Conservation (phyloP, 108 stramenopile species). For the Cyclotella choctawhatcheeana region DNA sequence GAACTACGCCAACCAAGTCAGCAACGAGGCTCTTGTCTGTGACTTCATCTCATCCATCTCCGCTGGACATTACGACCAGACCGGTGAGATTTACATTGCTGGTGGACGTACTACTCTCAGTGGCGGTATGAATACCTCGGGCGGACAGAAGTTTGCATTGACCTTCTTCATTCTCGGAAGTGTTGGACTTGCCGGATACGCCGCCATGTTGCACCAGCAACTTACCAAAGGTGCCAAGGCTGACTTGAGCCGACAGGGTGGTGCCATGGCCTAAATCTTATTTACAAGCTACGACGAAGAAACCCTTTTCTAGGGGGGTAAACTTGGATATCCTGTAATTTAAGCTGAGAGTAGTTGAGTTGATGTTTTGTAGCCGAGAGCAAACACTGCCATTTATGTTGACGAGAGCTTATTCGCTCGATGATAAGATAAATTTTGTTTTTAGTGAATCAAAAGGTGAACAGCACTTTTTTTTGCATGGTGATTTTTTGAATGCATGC, state of each 20-base stretch:
- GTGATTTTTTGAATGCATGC: too few relatives aligned
- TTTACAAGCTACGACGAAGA: too few relatives aligned
- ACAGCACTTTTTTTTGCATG: too few relatives aligned
- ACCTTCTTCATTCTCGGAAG: constrained; percentile 87
- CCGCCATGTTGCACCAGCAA: constrained; percentile 86
- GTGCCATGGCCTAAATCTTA: constrained; percentile 74
- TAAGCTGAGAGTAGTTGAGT: background rate
- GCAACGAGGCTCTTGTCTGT: constrained; percentile 76
- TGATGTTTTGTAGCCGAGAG: background rate
- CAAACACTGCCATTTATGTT: background rate
- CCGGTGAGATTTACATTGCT: constrained; percentile 53
- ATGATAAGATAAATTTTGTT: background rate
- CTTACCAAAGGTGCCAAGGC: constrained; percentile 78
- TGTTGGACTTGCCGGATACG: constrained; percentile 81
- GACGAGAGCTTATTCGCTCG: background rate
- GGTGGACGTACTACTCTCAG: constrained; percentile 52
- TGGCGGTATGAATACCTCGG: constrained; percentile 61
- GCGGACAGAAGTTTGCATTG: constrained; percentile 87
- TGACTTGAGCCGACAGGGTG: constrained; percentile 62
- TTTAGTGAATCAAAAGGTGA: background rate
- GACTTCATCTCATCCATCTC: constrained; percentile 50
- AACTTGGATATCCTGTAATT: background rate
- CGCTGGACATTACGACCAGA: constrained; percentile 35
- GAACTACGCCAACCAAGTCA: constrained; percentile 67
- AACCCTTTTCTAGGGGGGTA: too few relatives aligned